Conservation (phyloP, 306 rosid genomes). For the Myrica gale region DNA sequence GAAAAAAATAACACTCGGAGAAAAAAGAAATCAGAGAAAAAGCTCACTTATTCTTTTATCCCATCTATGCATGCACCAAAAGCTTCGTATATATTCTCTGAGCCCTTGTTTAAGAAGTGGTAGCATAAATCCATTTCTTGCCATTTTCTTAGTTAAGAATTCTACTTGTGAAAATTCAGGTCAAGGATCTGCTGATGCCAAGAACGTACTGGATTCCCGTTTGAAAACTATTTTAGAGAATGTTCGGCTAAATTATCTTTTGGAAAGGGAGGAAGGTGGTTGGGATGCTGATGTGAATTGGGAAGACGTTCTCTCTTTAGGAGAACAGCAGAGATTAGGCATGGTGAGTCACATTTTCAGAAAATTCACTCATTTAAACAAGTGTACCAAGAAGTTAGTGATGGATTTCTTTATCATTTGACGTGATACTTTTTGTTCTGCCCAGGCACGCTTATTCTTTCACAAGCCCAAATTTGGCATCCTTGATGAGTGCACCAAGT, state of each 20-base stretch:
- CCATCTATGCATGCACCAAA: background rate
- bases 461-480: constrained; percentile 91
- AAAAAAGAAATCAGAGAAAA: background rate
- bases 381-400: background rate
- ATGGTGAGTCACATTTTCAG: constrained; percentile 59
- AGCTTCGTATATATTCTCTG: constrained; percentile 8
- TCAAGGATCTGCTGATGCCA: constrained; percentile 32
- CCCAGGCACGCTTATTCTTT: constrained; percentile 91
- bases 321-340: constrained; percentile 99
- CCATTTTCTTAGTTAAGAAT: constrained; percentile 26
- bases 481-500: constrained; percentile 99
- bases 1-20: no score
- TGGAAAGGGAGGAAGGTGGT: constrained; percentile 75
- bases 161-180: constrained; percentile 45
- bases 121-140: constrained; percentile 5
- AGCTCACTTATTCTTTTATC: constrained; percentile 2
- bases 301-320: constrained; percentile 94
- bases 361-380: constrained; percentile 2
- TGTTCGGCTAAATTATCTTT: constrained; percentile 87
- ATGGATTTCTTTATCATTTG: constrained; percentile 15
- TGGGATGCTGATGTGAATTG: constrained; percentile 92
- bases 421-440: constrained; percentile 33
- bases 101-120: constrained; percentile 14
- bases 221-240: constrained; percentile 75
- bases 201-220: constrained; percentile 52